Conservation (phyloP, 2,329 filamentous ascomycete species). For the Nigrospora sphaerica region DNA sequence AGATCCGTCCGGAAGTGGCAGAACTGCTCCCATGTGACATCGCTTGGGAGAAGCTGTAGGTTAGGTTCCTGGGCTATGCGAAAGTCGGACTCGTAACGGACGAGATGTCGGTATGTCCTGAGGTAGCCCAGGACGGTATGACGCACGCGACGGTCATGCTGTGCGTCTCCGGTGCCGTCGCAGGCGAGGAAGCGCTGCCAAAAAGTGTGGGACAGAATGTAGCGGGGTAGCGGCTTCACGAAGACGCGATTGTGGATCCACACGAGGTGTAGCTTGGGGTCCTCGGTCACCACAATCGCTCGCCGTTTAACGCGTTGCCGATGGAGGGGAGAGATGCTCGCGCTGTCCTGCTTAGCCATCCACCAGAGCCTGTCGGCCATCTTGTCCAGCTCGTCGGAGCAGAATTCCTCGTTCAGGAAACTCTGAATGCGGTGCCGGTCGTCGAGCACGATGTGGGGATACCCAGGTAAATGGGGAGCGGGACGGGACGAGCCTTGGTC, state of each 20-base stretch:
- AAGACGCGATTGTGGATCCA: constrained; percentile 21
- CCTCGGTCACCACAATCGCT: constrained; percentile 24
- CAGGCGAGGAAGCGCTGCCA: constrained; percentile 13
- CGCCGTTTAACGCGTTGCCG: constrained; percentile 18
- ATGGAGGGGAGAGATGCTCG: constrained; percentile 18
- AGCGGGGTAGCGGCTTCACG: constrained; percentile 24
- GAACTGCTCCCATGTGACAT: constrained; percentile 11
- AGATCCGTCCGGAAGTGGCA: constrained; percentile 6
- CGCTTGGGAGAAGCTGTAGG: constrained; percentile 7
- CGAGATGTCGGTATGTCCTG: constrained; percentile 21
- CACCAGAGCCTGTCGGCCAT: constrained; percentile 4
- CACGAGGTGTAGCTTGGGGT: constrained; percentile 25
- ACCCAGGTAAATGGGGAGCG: constrained; percentile 3
- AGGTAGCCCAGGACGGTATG: constrained; percentile 23
- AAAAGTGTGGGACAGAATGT: constrained; percentile 16
- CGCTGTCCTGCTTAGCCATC: constrained; percentile 8
- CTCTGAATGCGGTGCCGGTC: not conserved
- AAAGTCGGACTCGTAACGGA: constrained; percentile 26
- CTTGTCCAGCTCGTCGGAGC: constrained; percentile 6
- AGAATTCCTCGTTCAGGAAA: constrained; percentile 5
- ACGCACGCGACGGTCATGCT: constrained; percentile 2
- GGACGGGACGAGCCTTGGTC: not conserved
- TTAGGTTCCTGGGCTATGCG: constrained; percentile 19
- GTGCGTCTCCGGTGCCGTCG: not conserved
- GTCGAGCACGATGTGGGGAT: constrained; percentile 4